A percentile compares a stretch with the other conserved stretches of the same genome.
phyloP scores from a whole-genome alignment of 179 eudicot genomes.

The Beta macrorhiza region DNA sequence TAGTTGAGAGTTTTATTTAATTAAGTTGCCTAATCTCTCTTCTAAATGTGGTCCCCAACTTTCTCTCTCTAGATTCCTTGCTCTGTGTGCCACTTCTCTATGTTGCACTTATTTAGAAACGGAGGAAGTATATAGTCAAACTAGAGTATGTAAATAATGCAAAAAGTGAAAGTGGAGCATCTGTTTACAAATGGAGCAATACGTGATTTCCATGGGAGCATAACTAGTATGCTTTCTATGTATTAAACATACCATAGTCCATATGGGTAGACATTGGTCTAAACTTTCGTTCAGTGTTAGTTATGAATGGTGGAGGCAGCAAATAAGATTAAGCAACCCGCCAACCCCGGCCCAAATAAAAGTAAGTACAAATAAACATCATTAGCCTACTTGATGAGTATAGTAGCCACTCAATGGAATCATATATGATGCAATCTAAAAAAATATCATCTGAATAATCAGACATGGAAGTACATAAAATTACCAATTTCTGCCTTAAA shows the following conservation, averaged over 20 bases:
- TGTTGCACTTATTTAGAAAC: too few relatives aligned
- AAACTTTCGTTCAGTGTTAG: not conserved
- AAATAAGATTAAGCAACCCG: not conserved
- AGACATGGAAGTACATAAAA: not conserved
- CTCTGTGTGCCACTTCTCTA: too few relatives aligned
- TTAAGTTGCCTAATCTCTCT: too few relatives aligned
- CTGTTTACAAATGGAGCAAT: too few relatives aligned
- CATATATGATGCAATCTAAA: not conserved
- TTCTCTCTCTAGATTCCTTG: too few relatives aligned
- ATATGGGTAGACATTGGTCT: not conserved
- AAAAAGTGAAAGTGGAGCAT: too few relatives aligned
- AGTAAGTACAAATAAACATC: not conserved
- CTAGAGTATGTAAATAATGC: too few relatives aligned
- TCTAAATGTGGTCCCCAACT: too few relatives aligned
- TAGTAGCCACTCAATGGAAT: not conserved
- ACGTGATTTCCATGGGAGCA: not conserved
- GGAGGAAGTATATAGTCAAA: too few relatives aligned
- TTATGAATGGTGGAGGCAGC: not conserved
- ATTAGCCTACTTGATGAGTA: not conserved
- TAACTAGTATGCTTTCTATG: not conserved
- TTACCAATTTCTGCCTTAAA: constrained; percentile 98
- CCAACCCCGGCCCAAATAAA: not conserved
- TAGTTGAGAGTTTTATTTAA: too few relatives aligned
- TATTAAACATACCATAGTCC: not conserved
- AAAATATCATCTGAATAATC: not conserved